phyloP scores from a whole-genome alignment of 2,329 filamentous ascomycete species.

The Ascochyta pisi region DNA sequence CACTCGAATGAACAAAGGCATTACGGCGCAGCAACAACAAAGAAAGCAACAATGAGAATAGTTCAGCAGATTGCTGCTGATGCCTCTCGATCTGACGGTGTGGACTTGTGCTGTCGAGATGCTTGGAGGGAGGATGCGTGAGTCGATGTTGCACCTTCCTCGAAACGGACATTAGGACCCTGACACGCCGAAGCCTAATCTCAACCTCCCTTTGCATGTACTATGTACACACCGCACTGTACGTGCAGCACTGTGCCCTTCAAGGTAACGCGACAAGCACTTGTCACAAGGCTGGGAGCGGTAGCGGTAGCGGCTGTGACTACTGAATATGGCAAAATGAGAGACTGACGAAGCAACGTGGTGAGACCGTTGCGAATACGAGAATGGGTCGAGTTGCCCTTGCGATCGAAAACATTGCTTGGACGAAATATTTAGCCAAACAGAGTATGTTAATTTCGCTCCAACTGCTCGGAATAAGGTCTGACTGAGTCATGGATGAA shows the following conservation, averaged over 20 bases:
- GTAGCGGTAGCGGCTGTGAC: neutral
- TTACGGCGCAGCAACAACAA: slow-evolving; percentile 4
- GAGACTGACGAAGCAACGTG: neutral
- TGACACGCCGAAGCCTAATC: slow-evolving; percentile 19
- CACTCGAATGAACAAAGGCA: slow-evolving; percentile 4
- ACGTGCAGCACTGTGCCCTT: slow-evolving; percentile 11
- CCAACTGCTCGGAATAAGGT: neutral
- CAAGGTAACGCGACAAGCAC: neutral
- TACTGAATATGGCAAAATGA: neutral
- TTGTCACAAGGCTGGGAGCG: neutral
- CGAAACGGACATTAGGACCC: slow-evolving; percentile 20
- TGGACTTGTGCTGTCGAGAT: neutral
- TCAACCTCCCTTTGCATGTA: slow-evolving; percentile 16
- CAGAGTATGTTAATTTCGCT: neutral
- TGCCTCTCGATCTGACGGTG: neutral
- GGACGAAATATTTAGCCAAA: neutral
- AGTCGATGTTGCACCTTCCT: slow-evolving; percentile 23
- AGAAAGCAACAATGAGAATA: neutral
- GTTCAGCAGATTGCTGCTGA: neutral
- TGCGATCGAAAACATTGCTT: neutral
- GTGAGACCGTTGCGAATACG: slow-evolving; percentile 12
- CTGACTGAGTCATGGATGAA: neutral
- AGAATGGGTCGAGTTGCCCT: neutral
- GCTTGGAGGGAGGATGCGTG: slow-evolving; percentile 20
- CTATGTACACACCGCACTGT: neutral